A percentile compares a stretch with the other conserved stretches of the same genome.
Evolutionary conservation across 768 basidiomycete species (phyloP).

Genomic region (Ephemerocybe angulata): DNA sequence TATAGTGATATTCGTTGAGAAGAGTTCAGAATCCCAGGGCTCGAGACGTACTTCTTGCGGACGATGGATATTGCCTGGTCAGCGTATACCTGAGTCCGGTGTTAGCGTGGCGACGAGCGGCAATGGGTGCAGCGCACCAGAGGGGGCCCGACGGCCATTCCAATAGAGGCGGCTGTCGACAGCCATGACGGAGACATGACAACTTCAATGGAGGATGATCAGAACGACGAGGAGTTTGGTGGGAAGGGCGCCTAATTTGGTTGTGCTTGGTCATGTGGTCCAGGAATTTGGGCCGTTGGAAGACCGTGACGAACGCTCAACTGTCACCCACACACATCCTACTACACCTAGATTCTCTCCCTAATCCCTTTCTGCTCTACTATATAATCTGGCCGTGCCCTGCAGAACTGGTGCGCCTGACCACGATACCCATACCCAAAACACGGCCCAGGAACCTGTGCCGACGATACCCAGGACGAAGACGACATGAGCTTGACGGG

Average conservation of each 20-base stretch:
- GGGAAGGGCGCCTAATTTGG: not conserved
- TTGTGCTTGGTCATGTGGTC: constrained; percentile 4
- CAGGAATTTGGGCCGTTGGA: not conserved
- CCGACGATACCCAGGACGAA: not conserved
- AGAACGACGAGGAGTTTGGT: not conserved
- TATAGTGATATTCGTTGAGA: constrained; percentile 23
- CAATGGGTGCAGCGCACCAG: constrained; percentile 35
- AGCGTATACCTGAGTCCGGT: constrained; percentile 57
- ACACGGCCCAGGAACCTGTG: no score
- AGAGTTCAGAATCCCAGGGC: not conserved
- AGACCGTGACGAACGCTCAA: no score
- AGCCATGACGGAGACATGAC: constrained; percentile 56
- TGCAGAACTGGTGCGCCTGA: no score
- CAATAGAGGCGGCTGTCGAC: constrained; percentile 63
- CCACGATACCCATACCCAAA: no score
- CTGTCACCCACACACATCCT: no score
- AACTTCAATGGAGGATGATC: constrained; percentile 5
- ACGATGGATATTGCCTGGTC: constrained; percentile 83
- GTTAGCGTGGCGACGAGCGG: constrained; percentile 2
- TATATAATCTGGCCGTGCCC: no score
- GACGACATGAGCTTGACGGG: constrained; percentile 15
- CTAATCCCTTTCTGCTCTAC: no score
- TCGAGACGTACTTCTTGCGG: constrained; percentile 55
- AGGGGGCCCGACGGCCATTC: constrained; percentile 84
- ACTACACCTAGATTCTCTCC: no score